Evolutionary conservation across 257 asterid species (phyloP).

Genomic region (Solanum pinnatisectum): DNA sequence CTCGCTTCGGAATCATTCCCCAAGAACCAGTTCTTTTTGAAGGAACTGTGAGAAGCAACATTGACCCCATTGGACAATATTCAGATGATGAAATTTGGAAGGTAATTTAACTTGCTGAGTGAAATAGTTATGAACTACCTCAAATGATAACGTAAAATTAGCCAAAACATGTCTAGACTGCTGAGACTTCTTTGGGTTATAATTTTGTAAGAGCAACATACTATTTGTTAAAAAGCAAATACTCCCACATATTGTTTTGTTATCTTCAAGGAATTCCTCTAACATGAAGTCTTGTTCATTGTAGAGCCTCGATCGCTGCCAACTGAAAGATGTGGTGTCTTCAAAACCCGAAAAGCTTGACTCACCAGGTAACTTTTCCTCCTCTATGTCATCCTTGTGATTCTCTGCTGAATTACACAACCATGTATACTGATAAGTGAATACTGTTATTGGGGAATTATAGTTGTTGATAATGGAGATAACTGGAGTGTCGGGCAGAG

Average conservation of each 20-base stretch:
- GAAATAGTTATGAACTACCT: neutral
- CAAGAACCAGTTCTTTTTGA: conserved; percentile 97
- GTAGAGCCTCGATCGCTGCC: conserved; percentile 93
- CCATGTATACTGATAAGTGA: neutral
- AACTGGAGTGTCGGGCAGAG: conserved; percentile 99
- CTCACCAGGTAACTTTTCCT: conserved; percentile 46
- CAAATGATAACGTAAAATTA: neutral
- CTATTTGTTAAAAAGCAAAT: neutral
- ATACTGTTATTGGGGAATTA: neutral
- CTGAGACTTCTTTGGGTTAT: neutral
- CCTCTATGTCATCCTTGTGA: neutral
- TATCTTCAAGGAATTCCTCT: neutral
- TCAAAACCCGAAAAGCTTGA: conserved; percentile 82
- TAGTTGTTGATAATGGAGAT: conserved; percentile 81
- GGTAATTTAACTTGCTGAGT: conserved; percentile 25
- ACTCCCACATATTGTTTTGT: neutral
- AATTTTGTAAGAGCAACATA: neutral
- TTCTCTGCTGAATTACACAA: neutral
- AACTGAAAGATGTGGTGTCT: conserved; percentile 86
- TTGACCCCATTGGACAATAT: conserved; percentile 74
- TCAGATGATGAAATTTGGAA: conserved; percentile 94
- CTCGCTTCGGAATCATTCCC: conserved; percentile 95
- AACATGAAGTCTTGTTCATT: neutral
- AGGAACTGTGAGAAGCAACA: conserved; percentile 94
- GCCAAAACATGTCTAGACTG: neutral